phyloP scores from a whole-genome alignment of 176 grass and related monocot species.

The Oropetium thomaeum region DNA sequence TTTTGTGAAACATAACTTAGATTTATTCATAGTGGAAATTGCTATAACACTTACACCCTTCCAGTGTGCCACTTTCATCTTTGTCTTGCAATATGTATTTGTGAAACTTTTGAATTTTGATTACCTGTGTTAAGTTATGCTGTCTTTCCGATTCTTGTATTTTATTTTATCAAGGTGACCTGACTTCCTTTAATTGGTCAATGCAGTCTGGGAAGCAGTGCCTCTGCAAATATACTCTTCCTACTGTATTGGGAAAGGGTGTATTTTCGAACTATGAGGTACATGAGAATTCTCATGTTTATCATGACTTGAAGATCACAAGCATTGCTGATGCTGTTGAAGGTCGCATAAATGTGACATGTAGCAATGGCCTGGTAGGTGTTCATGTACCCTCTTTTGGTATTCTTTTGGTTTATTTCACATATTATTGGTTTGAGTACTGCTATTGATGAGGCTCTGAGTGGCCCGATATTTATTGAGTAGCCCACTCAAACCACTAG shows the following conservation, averaged over 20 bases:
- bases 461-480: too few relatives aligned
- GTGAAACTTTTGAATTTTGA: conserved; percentile 1
- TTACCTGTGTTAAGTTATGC: conserved; percentile 11
- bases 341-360: conserved; percentile 76
- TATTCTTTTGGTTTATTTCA: conserved; percentile 12
- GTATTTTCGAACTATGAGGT: conserved; percentile 27
- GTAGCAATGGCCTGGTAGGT: conserved; percentile 76
- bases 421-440: not conserved
- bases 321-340: conserved; percentile 83
- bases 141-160: not conserved
- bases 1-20: not conserved
- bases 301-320: conserved; percentile 66
- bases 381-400: not conserved
- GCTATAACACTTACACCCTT: not conserved
- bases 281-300: conserved; percentile 28
- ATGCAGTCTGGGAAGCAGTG: conserved; percentile 91
- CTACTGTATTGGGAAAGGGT: conserved; percentile 50
- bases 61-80: not conserved
- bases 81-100: conserved; percentile 17
- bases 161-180: conserved; percentile 14
- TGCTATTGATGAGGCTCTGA: too few relatives aligned
- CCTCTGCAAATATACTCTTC: conserved; percentile 79
- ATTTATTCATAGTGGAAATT: not conserved
- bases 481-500: too few relatives aligned
- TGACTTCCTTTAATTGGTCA: conserved; percentile 21